These are phyloP conservation scores for Macrolepiota fuliginosa DNA, from an alignment of 768 basidiomycete genomes.

Conservation along the genomic window DNA sequence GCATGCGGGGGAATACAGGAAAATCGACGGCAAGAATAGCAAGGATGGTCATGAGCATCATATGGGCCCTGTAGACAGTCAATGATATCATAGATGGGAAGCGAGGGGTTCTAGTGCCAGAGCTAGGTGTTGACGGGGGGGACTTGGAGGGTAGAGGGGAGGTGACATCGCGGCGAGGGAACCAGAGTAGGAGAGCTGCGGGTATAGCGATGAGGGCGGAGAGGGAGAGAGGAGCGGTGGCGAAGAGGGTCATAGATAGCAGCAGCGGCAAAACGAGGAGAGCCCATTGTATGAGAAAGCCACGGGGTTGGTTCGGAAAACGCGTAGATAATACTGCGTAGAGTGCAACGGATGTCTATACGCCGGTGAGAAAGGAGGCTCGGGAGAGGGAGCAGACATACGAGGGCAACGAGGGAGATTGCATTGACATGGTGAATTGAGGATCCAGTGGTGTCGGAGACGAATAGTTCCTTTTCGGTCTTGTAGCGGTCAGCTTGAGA, in stretches of 20 bases:
- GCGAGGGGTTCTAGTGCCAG: conserved; percentile 3
- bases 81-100: conserved; percentile 69
- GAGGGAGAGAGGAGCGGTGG: conserved; percentile 52
- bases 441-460: conserved; percentile 71
- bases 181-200: conserved; percentile 40
- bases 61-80: conserved; percentile 87
- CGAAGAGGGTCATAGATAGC: conserved; percentile 76
- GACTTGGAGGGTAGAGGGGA: conserved; percentile 52
- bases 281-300: conserved; percentile 52
- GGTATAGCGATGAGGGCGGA: conserved; percentile 47
- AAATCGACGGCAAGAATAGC: conserved; percentile 97
- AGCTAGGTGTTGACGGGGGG: conserved; percentile 18
- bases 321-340: conserved; percentile 60
- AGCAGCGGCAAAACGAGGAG: conserved; percentile 77
- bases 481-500: conserved; percentile 54
- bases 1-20: conserved; percentile 78
- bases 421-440: conserved; percentile 66
- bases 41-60: conserved; percentile 91
- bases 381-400: conserved; percentile 10
- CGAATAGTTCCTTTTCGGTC: conserved; percentile 77
- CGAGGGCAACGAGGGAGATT: conserved; percentile 46
- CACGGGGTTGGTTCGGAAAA: conserved; percentile 33
- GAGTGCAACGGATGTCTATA: conserved; percentile 68
- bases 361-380: neutral
- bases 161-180: conserved; percentile 39